Base-by-base conservation (phyloP, 306 rosid species). In the Gastrolobium bilobum region DNA sequence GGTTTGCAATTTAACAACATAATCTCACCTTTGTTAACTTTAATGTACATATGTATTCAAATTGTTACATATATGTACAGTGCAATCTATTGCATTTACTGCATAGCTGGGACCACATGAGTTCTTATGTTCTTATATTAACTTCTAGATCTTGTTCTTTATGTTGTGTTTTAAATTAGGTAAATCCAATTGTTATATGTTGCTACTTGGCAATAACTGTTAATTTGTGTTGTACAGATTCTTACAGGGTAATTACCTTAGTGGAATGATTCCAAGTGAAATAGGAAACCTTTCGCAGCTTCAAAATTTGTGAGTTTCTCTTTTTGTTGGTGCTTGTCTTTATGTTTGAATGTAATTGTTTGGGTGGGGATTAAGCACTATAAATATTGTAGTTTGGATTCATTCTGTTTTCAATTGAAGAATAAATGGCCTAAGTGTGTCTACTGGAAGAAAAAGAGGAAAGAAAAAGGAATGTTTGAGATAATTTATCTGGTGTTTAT, bases 171-270 rank as follows among this genome's bases (percentile, higher is more conserved):
- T 81, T 78, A 20, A 35, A 43, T 13, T 70, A 30, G 51, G 31
- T 30, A 69, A 52, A 76, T 63, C 40, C 31, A 9, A 14, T 80
- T 67, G 54, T 84, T 79, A 44, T 52, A 33, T 83, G 29, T 44
- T 58, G 57, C 35, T 61, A 64, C 69, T 71, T 53, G 78, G 52
- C 39, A 68, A 62, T 68, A 78, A 74, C 62, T 78, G 37, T 68
- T 35, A 73, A 72, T 76, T 74, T 70, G 52, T 67, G 75, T 70
- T 87, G 46, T 79, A 76, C 94, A 95, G 99, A 84, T 91, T 79
- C 83, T 89, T 95, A 88, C 99, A 96, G 92, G 94, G 94, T 78
- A 93, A 96, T 93, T 96, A 93, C 86, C 88, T 96, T n/a, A 87
- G 97, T 69, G 98, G 98, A 59, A 34, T 50, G 42, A 89, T 96